These are phyloP conservation scores for Acanthamoeba lenticulata DNA, from an alignment of 208 protist genomes.

Conservation along the genomic window DNA sequence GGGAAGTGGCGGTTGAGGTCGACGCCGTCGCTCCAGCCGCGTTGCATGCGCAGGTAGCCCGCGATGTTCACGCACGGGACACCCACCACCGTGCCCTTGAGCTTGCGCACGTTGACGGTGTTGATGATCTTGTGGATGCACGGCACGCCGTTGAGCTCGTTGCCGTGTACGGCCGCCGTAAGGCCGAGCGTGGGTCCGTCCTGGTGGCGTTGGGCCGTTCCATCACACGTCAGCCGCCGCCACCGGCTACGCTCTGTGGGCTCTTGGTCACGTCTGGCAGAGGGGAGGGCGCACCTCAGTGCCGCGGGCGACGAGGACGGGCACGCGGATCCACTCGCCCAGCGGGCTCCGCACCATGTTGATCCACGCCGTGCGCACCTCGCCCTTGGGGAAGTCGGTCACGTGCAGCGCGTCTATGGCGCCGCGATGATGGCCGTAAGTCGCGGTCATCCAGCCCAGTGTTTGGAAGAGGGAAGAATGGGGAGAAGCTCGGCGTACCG, in stretches of 20 bases:
- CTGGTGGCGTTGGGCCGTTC: too few species aligned
- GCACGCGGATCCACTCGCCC: conserved; percentile 49
- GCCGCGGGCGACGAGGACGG: conserved; percentile 44
- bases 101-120: neutral
- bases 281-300: neutral
- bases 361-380: conserved; percentile 59
- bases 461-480: neutral
- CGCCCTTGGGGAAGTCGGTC: conserved; percentile 30
- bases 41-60: conserved; percentile 40
- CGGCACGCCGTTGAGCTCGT: conserved; percentile 73
- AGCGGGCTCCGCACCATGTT: conserved; percentile 58
- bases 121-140: conserved; percentile 67
- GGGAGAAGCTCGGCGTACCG: neutral
- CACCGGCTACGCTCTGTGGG: too few species aligned
- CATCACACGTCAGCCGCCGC: too few species aligned
- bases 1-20: conserved; percentile 78
- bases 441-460: neutral
- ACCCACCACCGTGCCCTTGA: conserved; percentile 63
- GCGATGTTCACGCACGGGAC: conserved; percentile 63
- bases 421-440: neutral
- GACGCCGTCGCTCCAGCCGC: conserved; percentile 65
- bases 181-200: conserved; percentile 66
- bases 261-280: neutral
- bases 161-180: conserved; percentile 72
- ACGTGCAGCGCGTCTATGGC: neutral